A percentile compares a stretch with the other conserved stretches of the same genome.
Evolutionary conservation across 495 filamentous ascomycete genomes (phyloP).

Genomic region (Bacidia rubella): DNA sequence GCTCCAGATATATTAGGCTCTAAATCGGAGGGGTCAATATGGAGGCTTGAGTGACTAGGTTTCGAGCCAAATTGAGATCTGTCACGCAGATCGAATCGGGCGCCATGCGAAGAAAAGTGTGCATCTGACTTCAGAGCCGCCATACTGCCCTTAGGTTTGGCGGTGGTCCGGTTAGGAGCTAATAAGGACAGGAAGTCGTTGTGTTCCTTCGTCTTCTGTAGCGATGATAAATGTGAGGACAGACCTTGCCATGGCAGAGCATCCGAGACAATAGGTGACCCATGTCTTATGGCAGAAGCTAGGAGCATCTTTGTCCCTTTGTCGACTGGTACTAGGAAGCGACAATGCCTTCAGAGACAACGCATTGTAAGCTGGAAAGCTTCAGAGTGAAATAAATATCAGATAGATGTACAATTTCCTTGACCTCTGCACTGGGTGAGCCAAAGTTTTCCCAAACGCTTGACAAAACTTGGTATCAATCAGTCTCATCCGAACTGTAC

Average conservation of each 20-base stretch:
- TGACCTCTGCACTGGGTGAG: too few relatives aligned
- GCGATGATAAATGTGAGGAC: background rate
- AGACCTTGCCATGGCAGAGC: slow-evolving; percentile 1
- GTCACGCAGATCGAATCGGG: background rate
- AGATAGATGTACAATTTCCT: background rate
- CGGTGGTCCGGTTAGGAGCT: background rate
- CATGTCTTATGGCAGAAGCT: background rate
- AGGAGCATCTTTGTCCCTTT: background rate
- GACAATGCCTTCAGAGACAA: background rate
- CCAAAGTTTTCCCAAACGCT: background rate
- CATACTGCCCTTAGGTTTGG: background rate
- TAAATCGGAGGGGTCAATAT: too few relatives aligned
- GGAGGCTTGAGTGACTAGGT: background rate
- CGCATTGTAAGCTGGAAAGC: background rate
- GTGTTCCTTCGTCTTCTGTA: slow-evolving; percentile 1
- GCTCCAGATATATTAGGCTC: background rate
- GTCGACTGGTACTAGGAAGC: background rate
- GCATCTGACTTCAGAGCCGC: background rate
- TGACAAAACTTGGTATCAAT: background rate
- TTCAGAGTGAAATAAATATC: background rate
- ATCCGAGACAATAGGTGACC: background rate
- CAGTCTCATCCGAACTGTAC: slow-evolving; percentile 33
- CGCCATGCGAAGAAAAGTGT: background rate
- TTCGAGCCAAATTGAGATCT: slow-evolving; percentile 4
- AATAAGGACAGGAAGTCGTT: slow-evolving; percentile 2